Base-by-base conservation (phyloP, 2,329 filamentous ascomycete genomes). In the Monilinia fructicola region DNA sequence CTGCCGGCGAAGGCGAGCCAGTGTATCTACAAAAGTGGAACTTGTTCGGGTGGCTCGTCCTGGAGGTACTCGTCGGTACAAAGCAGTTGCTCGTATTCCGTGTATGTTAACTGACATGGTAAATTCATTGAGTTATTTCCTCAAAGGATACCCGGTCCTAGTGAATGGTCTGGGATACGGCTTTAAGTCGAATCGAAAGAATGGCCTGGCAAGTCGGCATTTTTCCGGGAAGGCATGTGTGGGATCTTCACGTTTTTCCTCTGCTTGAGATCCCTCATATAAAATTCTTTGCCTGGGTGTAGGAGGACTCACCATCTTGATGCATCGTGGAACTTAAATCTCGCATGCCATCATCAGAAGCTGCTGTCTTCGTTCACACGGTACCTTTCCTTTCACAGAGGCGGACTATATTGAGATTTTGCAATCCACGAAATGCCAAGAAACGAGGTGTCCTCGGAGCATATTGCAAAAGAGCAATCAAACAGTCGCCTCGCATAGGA, bases 41-140 rank as follows among this genome's bases (percentile, higher is more conserved):
- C 23, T 60, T 60, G 26, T 50, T 60, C 42, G 31, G 44, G 58
- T 3, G 58, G 58, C 7, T 46, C 58, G 14, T 28, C 28, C 23
- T 60, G 31, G 26, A 60, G 21, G 28, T 38, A 60, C 26, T 50
- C 58, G 42, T 50, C 42, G 23, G 28, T 38, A 1, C 21, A 42
- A 50, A 60, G n/a, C 14, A 60, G 14, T 60, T 26, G 28, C 42
- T 60, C 58, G 21, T 21, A 28, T 48, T 48, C 50, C 21, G 26
- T 50, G 28, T 60, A 50, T 31, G 42, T 35, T 26, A 50, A 46
- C 35, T 23, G 44, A 26, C 14, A 35, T 31, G 42, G 58, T 1
- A 38, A 26, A 35, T 7, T 28, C 26, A 44, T 23, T 60, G 23
- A 44, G 38, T 23, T 9, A 44, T 12, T 44, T 44, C 18, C 58